These are phyloP conservation scores for Byssochlamys sp. DNA, from an alignment of 2,329 filamentous ascomycete species.

Conservation along the genomic window DNA sequence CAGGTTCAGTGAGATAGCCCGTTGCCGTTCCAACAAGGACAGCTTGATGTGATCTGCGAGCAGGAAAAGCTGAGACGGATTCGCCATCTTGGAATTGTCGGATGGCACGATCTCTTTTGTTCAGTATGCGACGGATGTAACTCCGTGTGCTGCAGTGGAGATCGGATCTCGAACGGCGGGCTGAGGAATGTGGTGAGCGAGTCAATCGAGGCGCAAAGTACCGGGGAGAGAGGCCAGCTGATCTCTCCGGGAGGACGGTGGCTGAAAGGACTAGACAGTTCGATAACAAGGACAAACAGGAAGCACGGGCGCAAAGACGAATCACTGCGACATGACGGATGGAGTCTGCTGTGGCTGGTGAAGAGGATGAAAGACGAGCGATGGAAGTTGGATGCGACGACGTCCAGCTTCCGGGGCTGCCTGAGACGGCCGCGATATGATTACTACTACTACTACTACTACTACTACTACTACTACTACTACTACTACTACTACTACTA, in stretches of 20 bases:
- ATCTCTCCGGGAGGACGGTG: not conserved
- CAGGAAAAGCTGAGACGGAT: conserved; percentile 69
- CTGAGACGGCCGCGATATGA: not conserved
- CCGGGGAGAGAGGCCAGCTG: not conserved
- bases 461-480: too few species aligned
- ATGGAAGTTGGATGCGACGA: not conserved
- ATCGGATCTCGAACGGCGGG: not conserved
- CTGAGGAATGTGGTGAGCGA: not conserved
- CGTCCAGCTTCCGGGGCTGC: not conserved
- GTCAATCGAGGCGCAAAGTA: not conserved
- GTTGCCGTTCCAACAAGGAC: conserved; percentile 81
- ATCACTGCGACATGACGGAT: not conserved
- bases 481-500: too few species aligned
- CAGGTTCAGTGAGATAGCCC: conserved; percentile 70
- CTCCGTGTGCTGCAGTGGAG: not conserved
- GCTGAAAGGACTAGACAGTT: not conserved
- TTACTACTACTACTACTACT: too few species aligned
- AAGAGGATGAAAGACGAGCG: not conserved
- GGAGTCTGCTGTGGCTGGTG: not conserved
- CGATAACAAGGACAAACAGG: not conserved
- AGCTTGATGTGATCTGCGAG: conserved; percentile 95
- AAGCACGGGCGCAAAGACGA: not conserved
- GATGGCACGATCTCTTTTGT: not conserved
- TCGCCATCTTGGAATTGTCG: conserved; percentile 36
- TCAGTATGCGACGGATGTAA: not conserved